These are phyloP conservation scores for Helianthus annuus DNA, from an alignment of 129 eudicot species.

Conservation along the genomic window DNA sequence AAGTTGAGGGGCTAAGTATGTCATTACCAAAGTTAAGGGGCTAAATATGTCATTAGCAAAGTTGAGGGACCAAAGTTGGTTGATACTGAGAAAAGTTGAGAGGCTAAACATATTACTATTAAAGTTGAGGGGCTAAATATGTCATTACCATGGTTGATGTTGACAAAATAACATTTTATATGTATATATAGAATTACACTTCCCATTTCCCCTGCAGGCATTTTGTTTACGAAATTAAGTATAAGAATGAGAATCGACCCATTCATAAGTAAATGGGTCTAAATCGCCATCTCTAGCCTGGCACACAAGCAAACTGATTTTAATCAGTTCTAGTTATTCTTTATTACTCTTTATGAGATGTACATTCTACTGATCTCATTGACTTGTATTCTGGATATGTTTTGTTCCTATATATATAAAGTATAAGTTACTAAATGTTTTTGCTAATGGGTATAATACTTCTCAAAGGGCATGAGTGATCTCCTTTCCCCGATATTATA, in stretches of 20 bases:
- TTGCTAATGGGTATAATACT: constrained; percentile 7
- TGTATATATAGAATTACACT: neutral
- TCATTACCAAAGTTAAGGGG: too few species aligned
- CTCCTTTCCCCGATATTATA: constrained; percentile 83
- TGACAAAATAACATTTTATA: too few species aligned
- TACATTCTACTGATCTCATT: neutral
- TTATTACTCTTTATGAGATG: neutral
- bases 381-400: neutral
- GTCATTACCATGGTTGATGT: too few species aligned
- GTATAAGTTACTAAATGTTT: neutral
- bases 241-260: neutral
- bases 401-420: neutral
- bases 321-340: neutral
- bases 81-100: too few species aligned
- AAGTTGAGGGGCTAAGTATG: too few species aligned
- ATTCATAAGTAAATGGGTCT: neutral
- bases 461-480: constrained; percentile 89
- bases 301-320: neutral
- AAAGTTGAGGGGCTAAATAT: too few species aligned
- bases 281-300: neutral
- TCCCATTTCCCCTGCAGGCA: too few species aligned
- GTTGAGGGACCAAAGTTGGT: too few species aligned
- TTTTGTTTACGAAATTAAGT: neutral
- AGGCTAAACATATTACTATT: too few species aligned
- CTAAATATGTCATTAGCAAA: too few species aligned